A percentile compares a stretch with the other conserved stretches of the same genome.
Evolutionary conservation across 78 protist genomes (phyloP).

Genomic region (Protostelium mycophagum): DNA sequence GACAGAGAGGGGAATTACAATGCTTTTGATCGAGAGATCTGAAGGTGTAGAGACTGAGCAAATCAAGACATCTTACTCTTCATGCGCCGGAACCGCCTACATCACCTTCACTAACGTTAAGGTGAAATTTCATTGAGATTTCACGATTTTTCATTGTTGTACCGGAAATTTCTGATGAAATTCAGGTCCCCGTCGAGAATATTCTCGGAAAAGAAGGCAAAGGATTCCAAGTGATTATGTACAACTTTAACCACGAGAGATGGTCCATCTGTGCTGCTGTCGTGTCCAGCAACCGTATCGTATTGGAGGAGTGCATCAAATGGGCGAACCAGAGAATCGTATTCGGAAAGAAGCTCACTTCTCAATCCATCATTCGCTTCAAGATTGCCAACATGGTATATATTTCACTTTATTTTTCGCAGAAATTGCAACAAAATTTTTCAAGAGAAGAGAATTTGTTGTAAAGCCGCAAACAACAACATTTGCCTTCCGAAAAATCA

Average conservation of each 20-base stretch:
- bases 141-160: background rate
- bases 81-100: slow-evolving; percentile 2
- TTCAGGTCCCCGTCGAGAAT: slow-evolving; percentile 2
- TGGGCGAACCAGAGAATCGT: background rate
- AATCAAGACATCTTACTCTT: background rate
- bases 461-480: background rate
- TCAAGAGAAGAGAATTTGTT: no score
- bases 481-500: no score
- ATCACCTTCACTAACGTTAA: slow-evolving; percentile 1
- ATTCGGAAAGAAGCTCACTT: background rate
- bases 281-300: background rate
- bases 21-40: background rate
- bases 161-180: background rate
- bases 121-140: background rate
- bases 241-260: slow-evolving; percentile 12
- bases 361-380: background rate
- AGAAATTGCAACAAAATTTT: background rate
- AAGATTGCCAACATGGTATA: background rate
- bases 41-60: background rate
- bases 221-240: slow-evolving; percentile 7
- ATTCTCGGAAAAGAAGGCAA: slow-evolving; percentile 1
- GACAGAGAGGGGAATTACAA: slow-evolving; percentile 2
- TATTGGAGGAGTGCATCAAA: background rate
- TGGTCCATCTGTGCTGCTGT: background rate
- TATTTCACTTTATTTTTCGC: background rate